A percentile compares a stretch with the other conserved stretches of the same genome.
Conservation (phyloP, 2,329 filamentous ascomycete species). For the Plectosphaerella cucumerina region DNA sequence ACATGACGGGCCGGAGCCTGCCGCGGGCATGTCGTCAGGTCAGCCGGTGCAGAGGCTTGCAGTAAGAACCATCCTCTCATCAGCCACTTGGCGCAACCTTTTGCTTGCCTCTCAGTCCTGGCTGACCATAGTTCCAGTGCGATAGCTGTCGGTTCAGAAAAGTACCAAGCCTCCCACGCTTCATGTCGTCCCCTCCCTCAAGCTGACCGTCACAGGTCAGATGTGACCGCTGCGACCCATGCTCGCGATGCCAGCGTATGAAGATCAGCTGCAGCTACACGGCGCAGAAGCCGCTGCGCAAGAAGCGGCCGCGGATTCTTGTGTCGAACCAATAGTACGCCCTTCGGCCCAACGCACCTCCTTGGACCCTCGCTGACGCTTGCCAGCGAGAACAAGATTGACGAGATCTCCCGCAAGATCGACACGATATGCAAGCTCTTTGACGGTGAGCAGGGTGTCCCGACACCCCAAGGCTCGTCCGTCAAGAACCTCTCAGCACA, state of each 20-base stretch:
- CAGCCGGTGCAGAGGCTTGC: too few relatives aligned
- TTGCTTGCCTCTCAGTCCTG: too few relatives aligned
- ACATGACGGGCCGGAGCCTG: too few relatives aligned
- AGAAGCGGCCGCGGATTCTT: constrained; percentile 1
- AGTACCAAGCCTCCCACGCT: neutral
- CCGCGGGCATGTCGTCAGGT: too few relatives aligned
- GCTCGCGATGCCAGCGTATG: constrained; percentile 5
- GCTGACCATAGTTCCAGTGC: neutral
- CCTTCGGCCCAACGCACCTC: neutral
- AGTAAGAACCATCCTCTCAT: too few relatives aligned
- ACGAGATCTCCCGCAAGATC: constrained; percentile 5
- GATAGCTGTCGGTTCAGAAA: neutral
- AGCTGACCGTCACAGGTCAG: constrained; percentile 2
- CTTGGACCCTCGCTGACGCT: neutral
- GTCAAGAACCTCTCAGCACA: constrained; percentile 6
- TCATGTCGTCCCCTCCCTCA: neutral
- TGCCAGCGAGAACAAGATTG: constrained; percentile 3
- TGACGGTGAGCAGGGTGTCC: neutral
- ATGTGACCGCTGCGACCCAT: constrained; percentile 7
- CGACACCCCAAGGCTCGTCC: constrained; percentile 1
- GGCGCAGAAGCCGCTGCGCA: neutral
- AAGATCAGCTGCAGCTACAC: constrained; percentile 4
- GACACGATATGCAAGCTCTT: neutral
- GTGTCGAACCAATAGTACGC: constrained; percentile 6
- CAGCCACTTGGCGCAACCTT: too few relatives aligned